Evolutionary conservation across 2,329 filamentous ascomycete species (phyloP).

Genomic region (Neopestalotiopsis clavispora): DNA sequence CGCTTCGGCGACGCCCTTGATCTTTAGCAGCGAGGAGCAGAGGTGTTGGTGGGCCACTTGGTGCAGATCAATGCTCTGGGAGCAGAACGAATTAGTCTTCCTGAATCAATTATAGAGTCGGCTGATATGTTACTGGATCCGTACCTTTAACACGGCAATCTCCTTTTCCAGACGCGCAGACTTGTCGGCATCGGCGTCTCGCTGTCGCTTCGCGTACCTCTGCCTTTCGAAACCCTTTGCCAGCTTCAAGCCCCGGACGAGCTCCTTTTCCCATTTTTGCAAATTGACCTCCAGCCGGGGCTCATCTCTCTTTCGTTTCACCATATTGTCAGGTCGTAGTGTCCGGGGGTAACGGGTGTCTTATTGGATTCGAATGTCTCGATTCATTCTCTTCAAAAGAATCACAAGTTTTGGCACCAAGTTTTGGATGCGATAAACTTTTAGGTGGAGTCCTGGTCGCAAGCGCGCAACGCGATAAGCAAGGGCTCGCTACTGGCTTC

Average conservation of each 20-base stretch:
- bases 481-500: neutral
- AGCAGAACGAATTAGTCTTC: constrained; percentile 18
- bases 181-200: constrained; percentile 55
- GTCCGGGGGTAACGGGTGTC: too few relatives aligned
- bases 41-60: constrained; percentile 62
- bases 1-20: constrained; percentile 57
- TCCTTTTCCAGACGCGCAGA: constrained; percentile 67
- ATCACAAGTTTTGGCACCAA: constrained; percentile 3
- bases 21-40: constrained; percentile 57
- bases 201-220: constrained; percentile 68
- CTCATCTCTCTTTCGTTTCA: constrained; percentile 62
- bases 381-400: neutral
- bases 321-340: constrained; percentile 42
- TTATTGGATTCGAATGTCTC: neutral
- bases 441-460: constrained; percentile 4
- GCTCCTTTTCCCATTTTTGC: constrained; percentile 60
- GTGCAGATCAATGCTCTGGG: constrained; percentile 60
- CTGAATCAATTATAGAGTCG: constrained; percentile 7
- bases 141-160: constrained; percentile 59
- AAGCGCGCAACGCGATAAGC: neutral
- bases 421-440: constrained; percentile 2
- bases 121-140: constrained; percentile 14
- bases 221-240: constrained; percentile 81
- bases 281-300: constrained; percentile 54
- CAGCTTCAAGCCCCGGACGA: constrained; percentile 71